phyloP scores from a whole-genome alignment of 805 yeast genomes.

The Cyberlindnera americana region DNA sequence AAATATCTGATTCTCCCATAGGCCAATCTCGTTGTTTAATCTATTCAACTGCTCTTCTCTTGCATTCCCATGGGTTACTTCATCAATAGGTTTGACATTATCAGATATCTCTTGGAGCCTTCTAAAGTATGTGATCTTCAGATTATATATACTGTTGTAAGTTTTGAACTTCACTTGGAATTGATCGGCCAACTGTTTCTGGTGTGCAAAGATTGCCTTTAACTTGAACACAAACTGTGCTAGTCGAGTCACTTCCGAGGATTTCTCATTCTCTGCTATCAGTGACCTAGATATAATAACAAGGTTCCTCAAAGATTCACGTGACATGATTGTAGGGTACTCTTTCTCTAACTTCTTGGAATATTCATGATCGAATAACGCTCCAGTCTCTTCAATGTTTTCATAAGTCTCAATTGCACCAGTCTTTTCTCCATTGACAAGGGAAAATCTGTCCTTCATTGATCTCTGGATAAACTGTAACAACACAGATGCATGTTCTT shows the following conservation, averaged over 20 bases:
- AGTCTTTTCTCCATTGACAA: constrained; percentile 28
- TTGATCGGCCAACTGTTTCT: constrained; percentile 29
- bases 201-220: constrained; percentile 30
- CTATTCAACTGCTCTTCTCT: neutral
- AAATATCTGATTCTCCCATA: neutral
- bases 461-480: constrained; percentile 50
- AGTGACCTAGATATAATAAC: constrained; percentile 16
- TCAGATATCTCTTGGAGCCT: constrained; percentile 87
- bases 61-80: constrained; percentile 24
- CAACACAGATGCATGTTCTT: constrained; percentile 62
- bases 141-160: constrained; percentile 66
- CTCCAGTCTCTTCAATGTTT: constrained; percentile 5
- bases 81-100: constrained; percentile 54
- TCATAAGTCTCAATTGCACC: constrained; percentile 12
- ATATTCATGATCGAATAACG: constrained; percentile 12
- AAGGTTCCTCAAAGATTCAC: constrained; percentile 13
- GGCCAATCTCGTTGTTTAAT: neutral
- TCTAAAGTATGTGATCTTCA: constrained; percentile 76
- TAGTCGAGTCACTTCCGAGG: constrained; percentile 8
- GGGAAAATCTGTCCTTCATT: constrained; percentile 41
- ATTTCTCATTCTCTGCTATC: neutral
- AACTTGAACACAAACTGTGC: constrained; percentile 14
- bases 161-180: constrained; percentile 43
- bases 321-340: constrained; percentile 1
- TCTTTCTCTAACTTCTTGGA: constrained; percentile 10